Evolutionary conservation across 306 rosid genomes (phyloP), one percentile per base, ranked within the genome.

Genomic region (Clitoria ternatea): DNA sequence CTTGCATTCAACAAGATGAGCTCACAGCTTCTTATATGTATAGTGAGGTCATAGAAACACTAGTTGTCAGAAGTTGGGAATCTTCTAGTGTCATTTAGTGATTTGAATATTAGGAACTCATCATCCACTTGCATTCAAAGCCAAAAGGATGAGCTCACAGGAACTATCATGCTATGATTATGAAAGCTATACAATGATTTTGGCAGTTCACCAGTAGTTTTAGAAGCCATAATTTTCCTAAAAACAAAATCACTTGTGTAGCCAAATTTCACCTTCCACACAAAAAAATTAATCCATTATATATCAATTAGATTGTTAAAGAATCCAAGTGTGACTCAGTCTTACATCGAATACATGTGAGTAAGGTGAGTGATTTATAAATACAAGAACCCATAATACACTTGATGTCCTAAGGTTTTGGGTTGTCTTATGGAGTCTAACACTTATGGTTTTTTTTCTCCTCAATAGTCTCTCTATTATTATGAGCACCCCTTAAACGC

Each of bases 161-260:
- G 24, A 75, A 74, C 77, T 42, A 73, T 60, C 79, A 42, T 23
- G 75, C 65, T 48, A 54, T 30, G 37, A 12, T 69, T 40, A 48
- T 47, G 54, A 54, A 62, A 74, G 75, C 48, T 42, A 26, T 35
- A 19, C 4, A 33, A 7, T 71, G 18, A 60, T 24, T 69, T 74
- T 80, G 84, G 73, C 73, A 69, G 33, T 40, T 43, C 35, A 42
- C 76, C 77, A 80, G 69, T 45, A 48, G 32, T 80, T 80, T 80
- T 69, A 52, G 77, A 49, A 69, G 80, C 77, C 33, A 1, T 42
- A 69, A 62, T 61, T 45, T 27, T 55, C 80, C 66, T 24, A 69
- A 39, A 64, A 56, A 65, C 57, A 70, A 73, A 43, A 49, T 67
- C 0, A 18, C 37, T 55, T 17, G 22, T 65, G 63, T 29, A 43